Conservation (phyloP, 2,329 filamentous ascomycete genomes). For the Coleophoma cylindrospora region DNA sequence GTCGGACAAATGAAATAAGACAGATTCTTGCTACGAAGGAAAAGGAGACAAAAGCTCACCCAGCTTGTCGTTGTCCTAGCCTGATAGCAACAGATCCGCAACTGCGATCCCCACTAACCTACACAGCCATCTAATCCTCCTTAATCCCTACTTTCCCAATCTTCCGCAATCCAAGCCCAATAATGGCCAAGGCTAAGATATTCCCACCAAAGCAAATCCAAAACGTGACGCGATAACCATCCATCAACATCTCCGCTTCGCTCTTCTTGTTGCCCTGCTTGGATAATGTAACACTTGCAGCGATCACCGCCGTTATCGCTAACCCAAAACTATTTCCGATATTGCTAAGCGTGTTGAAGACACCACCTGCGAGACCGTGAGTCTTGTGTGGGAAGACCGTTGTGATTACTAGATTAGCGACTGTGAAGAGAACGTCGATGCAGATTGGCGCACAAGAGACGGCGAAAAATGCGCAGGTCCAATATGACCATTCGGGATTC, state of each 20-base stretch:
- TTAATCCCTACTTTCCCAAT: slow-evolving; percentile 35
- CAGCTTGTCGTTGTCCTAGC: too few species aligned
- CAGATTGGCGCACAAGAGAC: slow-evolving; percentile 32
- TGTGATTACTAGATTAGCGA: slow-evolving; percentile 49
- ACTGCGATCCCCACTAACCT: too few species aligned
- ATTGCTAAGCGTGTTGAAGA: slow-evolving; percentile 55
- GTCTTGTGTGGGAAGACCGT: slow-evolving; percentile 45
- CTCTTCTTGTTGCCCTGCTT: slow-evolving; percentile 19
- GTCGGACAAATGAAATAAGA: too few species aligned
- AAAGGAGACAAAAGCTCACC: too few species aligned
- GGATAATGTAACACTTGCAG: slow-evolving; percentile 37
- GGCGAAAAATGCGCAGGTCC: slow-evolving; percentile 37
- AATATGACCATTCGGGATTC: slow-evolving; percentile 39
- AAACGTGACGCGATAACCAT: slow-evolving; percentile 46
- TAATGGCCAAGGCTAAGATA: slow-evolving; percentile 28
- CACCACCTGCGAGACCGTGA: slow-evolving; percentile 54
- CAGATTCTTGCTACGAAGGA: too few species aligned
- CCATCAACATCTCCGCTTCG: slow-evolving; percentile 34
- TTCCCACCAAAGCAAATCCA: slow-evolving; percentile 46
- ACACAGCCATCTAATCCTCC: slow-evolving; percentile 1
- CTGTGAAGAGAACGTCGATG: slow-evolving; percentile 47
- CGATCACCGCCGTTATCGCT: slow-evolving; percentile 44
- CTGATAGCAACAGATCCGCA: too few species aligned
- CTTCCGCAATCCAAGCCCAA: slow-evolving; percentile 32
- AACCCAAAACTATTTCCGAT: slow-evolving; percentile 50